Base-by-base conservation (phyloP, 116 monocot species). In the Iris pallida region DNA sequence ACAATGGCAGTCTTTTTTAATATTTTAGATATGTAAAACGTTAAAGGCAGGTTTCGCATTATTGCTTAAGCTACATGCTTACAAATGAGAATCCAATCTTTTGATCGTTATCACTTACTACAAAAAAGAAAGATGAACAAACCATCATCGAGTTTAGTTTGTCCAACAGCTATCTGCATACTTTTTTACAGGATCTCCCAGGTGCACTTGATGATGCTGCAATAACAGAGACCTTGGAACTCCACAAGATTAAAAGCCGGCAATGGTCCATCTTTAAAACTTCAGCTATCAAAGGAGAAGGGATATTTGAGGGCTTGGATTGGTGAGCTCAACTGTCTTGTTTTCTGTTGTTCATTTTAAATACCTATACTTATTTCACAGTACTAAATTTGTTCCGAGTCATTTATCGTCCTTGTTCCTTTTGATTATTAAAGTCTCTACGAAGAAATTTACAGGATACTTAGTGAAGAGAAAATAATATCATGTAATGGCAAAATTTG, bases 231-330 rank as follows among this genome's bases (percentile, higher is more conserved):
- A 82, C 90, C 54, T 69, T 93, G 42, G 90, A 89, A 74, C 77
- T 93, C 64, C 93, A 93, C 54, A 87, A 93, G 67, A 78, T 93
- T 13, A 93, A 89, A 77, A 93, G 57, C 51, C 89, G 93, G 12
- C 93, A 93, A 63, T 93, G 93, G 93, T 77, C 93, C 61, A 89
- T 93, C 74, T 93, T 86, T 45, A 93, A 93, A 76, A 86, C 93
- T 4, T 93, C 93, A 30, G 93, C 93, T 60, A 86, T 93, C 16
- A 93, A 93, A 78, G 93, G 93, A 46, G 93, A 93, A 69, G 93
- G 93, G 3, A 72, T 93, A 44, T 93, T 93, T 71, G 93, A 89
- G 74, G 93, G 93, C 18, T 80, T 93, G 78, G 93, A 89, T 65
- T 93, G 93, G 89, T 89, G 82, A 77, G 71, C 63, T 54, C 16